Evolutionary conservation across 2,329 filamentous ascomycete genomes (phyloP), one percentile per base, ranked within the genome.

Genomic region (Thelonectria discophora): DNA sequence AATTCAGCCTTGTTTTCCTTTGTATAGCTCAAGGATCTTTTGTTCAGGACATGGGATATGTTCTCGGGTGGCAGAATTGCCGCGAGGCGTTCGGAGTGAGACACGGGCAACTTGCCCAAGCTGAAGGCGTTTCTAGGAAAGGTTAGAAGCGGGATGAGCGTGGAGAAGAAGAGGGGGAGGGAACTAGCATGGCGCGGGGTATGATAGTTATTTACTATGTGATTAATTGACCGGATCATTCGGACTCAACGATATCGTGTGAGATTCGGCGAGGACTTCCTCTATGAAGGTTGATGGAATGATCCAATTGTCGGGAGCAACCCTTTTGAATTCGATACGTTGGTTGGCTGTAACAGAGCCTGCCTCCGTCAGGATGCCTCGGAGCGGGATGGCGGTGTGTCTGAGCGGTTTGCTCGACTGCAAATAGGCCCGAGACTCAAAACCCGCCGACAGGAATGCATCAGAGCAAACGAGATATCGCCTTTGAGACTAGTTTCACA

Each of bases 391-490:
- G 27, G 27, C 27, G 27, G 27, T 30, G 27, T 30, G 9, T 30
- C 8, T 9, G 27, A 30, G 27, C 27, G 5, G 5, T 30, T 30
- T 30, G 27, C 27, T 30, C 27, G 27, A 6, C 8, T 30, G 27
- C 27, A 8, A 30, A 8, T 8, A 30, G 27, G 27, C 8, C 27
- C 8, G 27, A 30, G 27, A 30, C 6, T 30, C 6, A 8, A 30
- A 30, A 30, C 27, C 27, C 27, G 27, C 27, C 27, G 4, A 10
- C 9, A 30, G 8, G 8, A 30, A 30, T 30, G 27, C 49, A 57
- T 69, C 66, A 55, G 24, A 47, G 11, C 12, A 21, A 47, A 27
- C 53, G 47, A 30, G 32, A 58, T 60, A 51, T 17, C 20, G 57
- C 55, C 8, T 27, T 11, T 32, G 46, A n/a, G 20, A 45, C 20